Base-by-base conservation (phyloP, 2,329 filamentous ascomycete genomes). In the Ascochyta fabae region DNA sequence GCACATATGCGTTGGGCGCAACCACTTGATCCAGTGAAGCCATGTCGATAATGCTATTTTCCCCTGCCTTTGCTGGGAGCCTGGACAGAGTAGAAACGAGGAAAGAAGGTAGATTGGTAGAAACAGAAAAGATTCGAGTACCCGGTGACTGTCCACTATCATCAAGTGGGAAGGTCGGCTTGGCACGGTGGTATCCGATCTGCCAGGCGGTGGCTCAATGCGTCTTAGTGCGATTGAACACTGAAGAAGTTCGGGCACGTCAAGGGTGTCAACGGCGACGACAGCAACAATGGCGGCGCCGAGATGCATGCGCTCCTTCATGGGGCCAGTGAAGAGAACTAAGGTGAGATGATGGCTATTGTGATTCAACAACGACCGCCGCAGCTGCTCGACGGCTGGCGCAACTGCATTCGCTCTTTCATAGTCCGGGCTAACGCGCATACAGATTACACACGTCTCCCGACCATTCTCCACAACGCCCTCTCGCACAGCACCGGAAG, bases 211-310 rank as follows among this genome's bases (percentile, higher is more conserved):
- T 68, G 57, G 61, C 49, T 48, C 52, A 9, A 54, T 43, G 5
- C 22, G 64, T 26, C 35, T 58, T 73, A 73, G 69, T 57, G 62
- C 48, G 26, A 27, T 57, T 48, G 50, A 55, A 53, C 39, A 44
- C 62, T 65, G 54, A 62, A 63, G 61, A 69, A 64, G 59, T 64
- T 67, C 49, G 12, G 29, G 29, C 29, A 31, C 29, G 29, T 31
- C 29, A 31, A 36, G 61, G 49, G 48, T 34, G 46, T 55, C 50
- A 38, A 34, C 39, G 53, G 47, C 49, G 52, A 58, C 49, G 56
- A 58, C 62, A 65, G 63, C 63, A 67, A 61, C 56, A 53, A 81
- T 81, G 79, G 76, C 80, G 53, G 68, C 73, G 57, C 77, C 78
- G 50, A 66, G 75, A 61, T 79, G 76, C 72, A 66, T 75, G 60